phyloP scores from a whole-genome alignment of 495 filamentous ascomycete species.

The Hyaloscypha finlandica region DNA sequence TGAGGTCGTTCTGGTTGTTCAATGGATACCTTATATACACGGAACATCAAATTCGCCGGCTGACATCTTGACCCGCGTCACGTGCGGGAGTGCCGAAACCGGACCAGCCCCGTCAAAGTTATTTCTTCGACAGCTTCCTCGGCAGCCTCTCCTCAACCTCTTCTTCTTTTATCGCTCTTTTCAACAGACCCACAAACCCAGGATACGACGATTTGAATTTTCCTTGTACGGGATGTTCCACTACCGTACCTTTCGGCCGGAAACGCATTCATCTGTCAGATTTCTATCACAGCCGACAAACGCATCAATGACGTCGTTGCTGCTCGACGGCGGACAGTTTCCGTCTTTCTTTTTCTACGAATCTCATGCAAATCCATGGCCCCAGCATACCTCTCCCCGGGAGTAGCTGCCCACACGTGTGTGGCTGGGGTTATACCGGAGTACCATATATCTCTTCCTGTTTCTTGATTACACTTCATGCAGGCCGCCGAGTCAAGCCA shows the following conservation, averaged over 20 bases:
- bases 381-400: not conserved
- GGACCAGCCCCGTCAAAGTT: not conserved
- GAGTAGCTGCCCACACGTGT: not conserved
- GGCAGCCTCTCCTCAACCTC: not conserved
- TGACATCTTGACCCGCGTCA: not conserved
- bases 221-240: not conserved
- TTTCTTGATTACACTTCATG: not conserved
- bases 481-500: not conserved
- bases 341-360: not conserved
- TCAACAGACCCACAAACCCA: not conserved
- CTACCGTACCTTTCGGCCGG: not conserved
- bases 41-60: not conserved
- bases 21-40: not conserved
- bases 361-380: not conserved
- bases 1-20: not conserved
- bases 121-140: too few species aligned
- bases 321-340: not conserved
- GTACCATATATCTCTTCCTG: not conserved
- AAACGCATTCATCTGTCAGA: not conserved
- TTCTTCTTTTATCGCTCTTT: not conserved
- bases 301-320: not conserved
- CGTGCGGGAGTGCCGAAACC: not conserved
- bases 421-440: not conserved
- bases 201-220: not conserved
- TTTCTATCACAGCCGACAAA: not conserved